Conservation (phyloP, 2,329 filamentous ascomycete genomes). For the Aspergillus sp. region DNA sequence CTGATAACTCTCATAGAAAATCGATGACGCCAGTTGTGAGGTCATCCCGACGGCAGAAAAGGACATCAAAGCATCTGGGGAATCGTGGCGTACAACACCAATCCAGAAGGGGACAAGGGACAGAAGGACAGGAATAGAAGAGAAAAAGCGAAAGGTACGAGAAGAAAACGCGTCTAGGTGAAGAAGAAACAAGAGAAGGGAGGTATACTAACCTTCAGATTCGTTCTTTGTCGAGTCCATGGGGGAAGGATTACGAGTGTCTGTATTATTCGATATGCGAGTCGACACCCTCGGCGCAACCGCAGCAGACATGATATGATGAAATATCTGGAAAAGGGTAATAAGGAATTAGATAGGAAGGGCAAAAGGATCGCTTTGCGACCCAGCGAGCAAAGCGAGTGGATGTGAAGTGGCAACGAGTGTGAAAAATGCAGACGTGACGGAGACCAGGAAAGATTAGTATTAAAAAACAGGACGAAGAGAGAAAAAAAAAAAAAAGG, state of each 20-base stretch:
- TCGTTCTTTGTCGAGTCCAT: constrained; percentile 42
- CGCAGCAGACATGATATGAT: constrained; percentile 34
- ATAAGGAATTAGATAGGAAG: constrained; percentile 10
- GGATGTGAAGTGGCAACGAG: constrained; percentile 2
- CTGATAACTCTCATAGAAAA: no score
- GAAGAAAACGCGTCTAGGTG: constrained; percentile 2
- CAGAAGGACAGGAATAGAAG: constrained; percentile 9
- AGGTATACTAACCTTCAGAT: constrained; percentile 33
- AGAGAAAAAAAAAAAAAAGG: constrained; percentile 7
- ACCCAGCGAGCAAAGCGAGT: constrained; percentile 12
- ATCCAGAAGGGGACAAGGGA: constrained; percentile 18
- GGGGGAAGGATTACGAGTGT: constrained; percentile 32
- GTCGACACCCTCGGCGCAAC: constrained; percentile 33
- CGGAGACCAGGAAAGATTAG: background rate
- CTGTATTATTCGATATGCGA: constrained; percentile 20
- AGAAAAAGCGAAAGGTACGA: constrained; percentile 3
- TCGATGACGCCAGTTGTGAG: constrained; percentile 34
- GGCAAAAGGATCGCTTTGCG: constrained; percentile 3
- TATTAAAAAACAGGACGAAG: constrained; percentile 1
- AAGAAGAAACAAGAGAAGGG: constrained; percentile 8
- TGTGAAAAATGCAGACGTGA: constrained; percentile 16
- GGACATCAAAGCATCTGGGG: constrained; percentile 20
- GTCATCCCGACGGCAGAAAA: constrained; percentile 30
- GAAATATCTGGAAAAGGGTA: constrained; percentile 4
- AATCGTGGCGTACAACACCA: constrained; percentile 28